Percentiles rank a stretch among this genome's conserved stretches.
phyloP scores from a whole-genome alignment of 1,284 basidiomycete genomes.

The Ceratobasidium sp. region DNA sequence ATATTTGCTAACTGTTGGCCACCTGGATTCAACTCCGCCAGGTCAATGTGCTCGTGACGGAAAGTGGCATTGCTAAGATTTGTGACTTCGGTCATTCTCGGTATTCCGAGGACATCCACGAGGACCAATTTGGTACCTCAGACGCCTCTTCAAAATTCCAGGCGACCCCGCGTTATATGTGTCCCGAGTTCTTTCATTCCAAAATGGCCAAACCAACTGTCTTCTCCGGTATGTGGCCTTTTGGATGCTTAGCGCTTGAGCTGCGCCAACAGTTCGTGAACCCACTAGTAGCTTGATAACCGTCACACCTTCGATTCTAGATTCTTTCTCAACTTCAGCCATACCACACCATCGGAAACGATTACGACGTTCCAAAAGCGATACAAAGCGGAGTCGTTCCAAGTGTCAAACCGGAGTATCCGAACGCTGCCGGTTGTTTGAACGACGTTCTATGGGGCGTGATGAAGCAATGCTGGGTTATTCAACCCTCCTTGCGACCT shows the following conservation, averaged over 20 bases:
- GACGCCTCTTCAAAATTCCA: slow-evolving; percentile 29
- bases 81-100: slow-evolving; percentile 40
- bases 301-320: neutral
- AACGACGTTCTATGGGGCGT: slow-evolving; percentile 37
- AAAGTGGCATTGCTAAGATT: slow-evolving; percentile 9
- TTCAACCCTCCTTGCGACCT: slow-evolving; percentile 3
- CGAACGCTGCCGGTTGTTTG: slow-evolving; percentile 39
- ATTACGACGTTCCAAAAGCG: neutral
- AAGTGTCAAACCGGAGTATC: slow-evolving; percentile 26
- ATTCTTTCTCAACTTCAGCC: slow-evolving; percentile 33
- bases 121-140: neutral
- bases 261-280: neutral
- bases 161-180: slow-evolving; percentile 30
- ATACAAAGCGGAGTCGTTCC: slow-evolving; percentile 12
- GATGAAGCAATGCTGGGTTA: slow-evolving; percentile 20
- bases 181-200: slow-evolving; percentile 17
- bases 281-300: neutral
- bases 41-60: slow-evolving; percentile 24
- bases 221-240: slow-evolving; percentile 31
- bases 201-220: slow-evolving; percentile 7
- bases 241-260: slow-evolving; percentile 31
- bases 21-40: neutral
- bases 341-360: slow-evolving; percentile 31
- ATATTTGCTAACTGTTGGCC: neutral
- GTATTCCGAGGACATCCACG: neutral